Conservation (phyloP, 306 rosid genomes). For the Medicago truncatula region MtrunA17r5.0-ANR NC_053046.1:12897501-12898000, state of each 20-base stretch:
- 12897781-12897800: constrained; percentile 97
- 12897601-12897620: constrained; percentile 9
- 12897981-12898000: constrained; percentile 81
- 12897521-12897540: no score
- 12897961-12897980: constrained; percentile 48
- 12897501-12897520: no score
- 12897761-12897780: constrained; percentile 70
- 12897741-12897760: constrained; percentile 11
- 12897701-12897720: constrained; percentile 40
- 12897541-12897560: no score
- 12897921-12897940: constrained; percentile 40
- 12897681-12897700: constrained; percentile 35
- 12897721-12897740: background rate
- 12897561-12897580: no score
- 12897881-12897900: constrained; percentile 49
- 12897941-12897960: constrained; percentile 46
- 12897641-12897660: background rate
- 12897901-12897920: constrained; percentile 44
- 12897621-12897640: constrained; percentile 38
- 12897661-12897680: constrained; percentile 31
- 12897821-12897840: constrained; percentile 44
- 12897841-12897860: constrained; percentile 45
- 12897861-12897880: constrained; percentile 38
- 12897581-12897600: no score
- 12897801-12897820: constrained; percentile 54